Base-by-base conservation (phyloP, 352 stramenopile genomes). In the Pythium angustatum region DNA sequence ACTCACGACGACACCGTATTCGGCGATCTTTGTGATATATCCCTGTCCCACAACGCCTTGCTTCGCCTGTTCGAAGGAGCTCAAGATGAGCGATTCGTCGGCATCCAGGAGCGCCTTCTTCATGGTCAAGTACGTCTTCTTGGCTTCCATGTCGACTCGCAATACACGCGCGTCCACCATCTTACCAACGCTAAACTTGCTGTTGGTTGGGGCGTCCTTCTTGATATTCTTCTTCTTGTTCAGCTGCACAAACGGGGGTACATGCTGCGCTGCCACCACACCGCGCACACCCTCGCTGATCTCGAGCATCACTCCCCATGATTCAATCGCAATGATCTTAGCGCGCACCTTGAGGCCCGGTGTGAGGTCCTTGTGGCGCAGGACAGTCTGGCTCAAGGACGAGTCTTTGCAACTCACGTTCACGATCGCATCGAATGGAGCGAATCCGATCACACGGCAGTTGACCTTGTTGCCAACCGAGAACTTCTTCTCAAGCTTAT, bases 1-100 rank as follows among this genome's bases (percentile, higher is more conserved):
- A 41, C 85, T 98, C 27, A 99, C 91, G 58, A 95, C 94, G 17
- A 99, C 75, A 24, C 94, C 93, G 58, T 90, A 93, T 24, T 96
- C 80, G 58, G 94, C 92, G 41, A 98, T 90, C 68, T 97, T 98
- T 19, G 93, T 98, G 57, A 99, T 88, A 72, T 96, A 98, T 15
- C 96, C 96, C 54, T 92, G 84, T 3, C 80, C 83, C 6, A 97
- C 71, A 33, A 84, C 68, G 10, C 87, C 91, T 11, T 87, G 75
- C 43, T 76, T 85, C 0, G 93, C 80, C 41, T 92, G 70, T 17
- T 85, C 71, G 65, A 86, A 96, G 19, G 81, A 86, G 36, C 83
- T 82, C 14, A 98, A 79, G 6, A 91, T 76, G 15, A 93, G 77
- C 24, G 90, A 33, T 14, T 92, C 77, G 28, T 96, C 91, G 22